phyloP scores from a whole-genome alignment of 305 asterid species.

The Fraxinus xanthoxyloides region DNA sequence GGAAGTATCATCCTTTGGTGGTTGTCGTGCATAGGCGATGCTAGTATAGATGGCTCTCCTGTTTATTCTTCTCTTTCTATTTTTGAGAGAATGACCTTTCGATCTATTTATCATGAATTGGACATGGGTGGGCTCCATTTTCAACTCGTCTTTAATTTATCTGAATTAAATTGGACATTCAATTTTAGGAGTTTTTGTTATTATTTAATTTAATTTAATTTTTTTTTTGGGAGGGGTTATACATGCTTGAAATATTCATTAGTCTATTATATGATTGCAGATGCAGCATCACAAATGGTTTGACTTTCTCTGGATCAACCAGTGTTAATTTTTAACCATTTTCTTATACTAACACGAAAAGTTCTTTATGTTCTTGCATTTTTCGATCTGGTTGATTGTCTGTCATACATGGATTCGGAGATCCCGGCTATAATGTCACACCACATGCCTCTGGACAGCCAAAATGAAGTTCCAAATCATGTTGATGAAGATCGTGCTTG shows the following conservation, averaged over 20 bases:
- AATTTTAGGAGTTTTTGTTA: not conserved
- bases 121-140: not conserved
- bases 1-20: not conserved
- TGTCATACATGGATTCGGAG: slow-evolving; percentile 90
- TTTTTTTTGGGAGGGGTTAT: not conserved
- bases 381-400: slow-evolving; percentile 24
- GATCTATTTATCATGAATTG: not conserved
- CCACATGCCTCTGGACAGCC: slow-evolving; percentile 90
- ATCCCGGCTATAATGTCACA: slow-evolving; percentile 94
- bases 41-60: not conserved
- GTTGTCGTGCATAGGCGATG: not conserved
- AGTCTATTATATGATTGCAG: not conserved
- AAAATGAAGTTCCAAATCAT: slow-evolving; percentile 68
- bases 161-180: not conserved
- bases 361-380: not conserved
- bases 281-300: not conserved
- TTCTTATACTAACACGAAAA: not conserved
- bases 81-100: not conserved
- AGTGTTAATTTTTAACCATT: not conserved
- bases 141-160: not conserved
- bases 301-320: not conserved
- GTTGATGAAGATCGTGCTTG: slow-evolving; percentile 60
- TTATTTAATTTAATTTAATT: not conserved
- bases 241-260: not conserved
- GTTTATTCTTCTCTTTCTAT: not conserved